These are phyloP conservation scores for Solioccasus polychromus DNA, from an alignment of 768 basidiomycete genomes.

Conservation along the genomic window DNA sequence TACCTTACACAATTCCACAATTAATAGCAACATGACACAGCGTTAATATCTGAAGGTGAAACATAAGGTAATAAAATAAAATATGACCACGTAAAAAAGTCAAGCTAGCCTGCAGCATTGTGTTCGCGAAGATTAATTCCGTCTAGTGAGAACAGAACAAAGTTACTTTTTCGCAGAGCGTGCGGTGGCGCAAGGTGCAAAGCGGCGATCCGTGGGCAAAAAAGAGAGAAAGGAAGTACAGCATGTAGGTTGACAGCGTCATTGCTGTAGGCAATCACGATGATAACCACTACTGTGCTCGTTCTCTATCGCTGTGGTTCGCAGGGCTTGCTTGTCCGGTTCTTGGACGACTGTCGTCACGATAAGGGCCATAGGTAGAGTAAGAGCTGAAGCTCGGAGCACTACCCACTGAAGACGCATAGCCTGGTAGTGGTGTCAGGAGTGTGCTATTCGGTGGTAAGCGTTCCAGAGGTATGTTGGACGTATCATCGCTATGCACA, in stretches of 20 bases:
- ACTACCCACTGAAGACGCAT: constrained; percentile 39
- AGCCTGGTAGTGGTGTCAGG: constrained; percentile 66
- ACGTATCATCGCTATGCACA: constrained; percentile 20
- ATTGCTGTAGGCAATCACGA: constrained; percentile 9
- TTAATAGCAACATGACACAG: constrained; percentile 13
- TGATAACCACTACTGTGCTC: constrained; percentile 12
- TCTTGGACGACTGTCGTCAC: constrained; percentile 38
- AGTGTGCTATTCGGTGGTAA: constrained; percentile 66
- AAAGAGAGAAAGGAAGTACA: not conserved
- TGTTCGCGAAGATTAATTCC: constrained; percentile 3
- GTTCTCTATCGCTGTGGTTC: constrained; percentile 24
- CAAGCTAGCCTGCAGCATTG: constrained; percentile 15
- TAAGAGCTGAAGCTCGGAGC: constrained; percentile 15
- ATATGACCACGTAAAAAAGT: constrained; percentile 22
- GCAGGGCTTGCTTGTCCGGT: constrained; percentile 36
- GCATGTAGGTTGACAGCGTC: not conserved
- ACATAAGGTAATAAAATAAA: constrained; percentile 33
- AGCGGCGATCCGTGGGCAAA: constrained; percentile 1
- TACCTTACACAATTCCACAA: constrained; percentile 15
- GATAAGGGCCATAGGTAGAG: constrained; percentile 37
- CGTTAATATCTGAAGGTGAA: constrained; percentile 15
- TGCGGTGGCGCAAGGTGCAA: constrained; percentile 3
- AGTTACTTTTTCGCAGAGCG: constrained; percentile 7
- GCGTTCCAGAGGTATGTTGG: constrained; percentile 32
- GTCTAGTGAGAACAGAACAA: constrained; percentile 4